Percentiles rank a stretch among this genome's conserved stretches.
phyloP scores from a whole-genome alignment of 179 eudicot species.

The Camellia oleifera region DNA sequence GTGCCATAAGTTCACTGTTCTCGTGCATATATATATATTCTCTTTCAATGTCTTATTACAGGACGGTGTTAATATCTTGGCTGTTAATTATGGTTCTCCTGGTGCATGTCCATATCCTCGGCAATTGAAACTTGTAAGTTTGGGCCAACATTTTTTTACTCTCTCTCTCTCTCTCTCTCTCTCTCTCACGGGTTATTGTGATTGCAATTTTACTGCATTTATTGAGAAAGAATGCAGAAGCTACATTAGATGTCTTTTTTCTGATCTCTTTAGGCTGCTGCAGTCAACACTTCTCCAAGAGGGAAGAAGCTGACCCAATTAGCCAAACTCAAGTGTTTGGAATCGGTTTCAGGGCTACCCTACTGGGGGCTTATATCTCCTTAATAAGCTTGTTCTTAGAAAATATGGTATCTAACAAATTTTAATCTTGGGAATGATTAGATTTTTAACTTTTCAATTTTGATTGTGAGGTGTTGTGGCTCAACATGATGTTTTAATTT shows the following conservation, averaged over 20 bases:
- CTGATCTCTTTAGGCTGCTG: neutral
- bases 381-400: neutral
- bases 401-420: neutral
- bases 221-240: neutral
- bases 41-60: slow-evolving; percentile 19
- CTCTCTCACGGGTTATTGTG: neutral
- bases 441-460: neutral
- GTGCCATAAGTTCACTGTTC: neutral
- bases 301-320: neutral
- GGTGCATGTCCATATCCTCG: slow-evolving; percentile 89
- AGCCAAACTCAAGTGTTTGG: neutral
- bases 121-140: slow-evolving; percentile 62
- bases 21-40: neutral
- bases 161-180: neutral
- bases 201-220: neutral
- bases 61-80: slow-evolving; percentile 81
- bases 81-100: slow-evolving; percentile 87
- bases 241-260: neutral
- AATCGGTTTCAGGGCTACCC: neutral
- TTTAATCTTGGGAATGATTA: neutral
- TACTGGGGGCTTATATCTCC: neutral
- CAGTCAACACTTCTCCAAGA: neutral
- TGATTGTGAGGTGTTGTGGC: neutral
- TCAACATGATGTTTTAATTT: neutral
- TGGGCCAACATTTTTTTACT: neutral